phyloP scores from a whole-genome alignment of 1,139 yeast genomes.

The Geotrichum cucujoidarum region DNA sequence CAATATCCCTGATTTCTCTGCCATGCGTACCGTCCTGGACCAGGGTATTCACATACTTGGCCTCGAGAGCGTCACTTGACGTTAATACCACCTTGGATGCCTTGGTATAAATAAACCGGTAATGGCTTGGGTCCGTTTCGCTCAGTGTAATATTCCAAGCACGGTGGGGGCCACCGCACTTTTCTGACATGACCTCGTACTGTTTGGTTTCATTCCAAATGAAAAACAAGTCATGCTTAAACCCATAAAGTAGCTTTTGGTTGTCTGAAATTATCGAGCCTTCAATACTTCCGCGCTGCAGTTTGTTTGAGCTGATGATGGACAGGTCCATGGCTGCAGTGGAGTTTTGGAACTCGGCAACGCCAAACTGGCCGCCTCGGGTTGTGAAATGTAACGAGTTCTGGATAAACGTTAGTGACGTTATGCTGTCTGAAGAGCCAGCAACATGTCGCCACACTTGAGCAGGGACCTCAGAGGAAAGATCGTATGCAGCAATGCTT shows the following conservation, averaged over 20 bases:
- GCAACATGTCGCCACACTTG: constrained; percentile 44
- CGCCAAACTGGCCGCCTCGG: constrained; percentile 30
- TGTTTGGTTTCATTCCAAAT: constrained; percentile 80
- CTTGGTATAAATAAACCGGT: constrained; percentile 51
- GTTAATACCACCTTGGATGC: constrained; percentile 34
- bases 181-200: constrained; percentile 59
- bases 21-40: constrained; percentile 75
- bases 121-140: constrained; percentile 24
- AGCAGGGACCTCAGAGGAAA: constrained; percentile 28
- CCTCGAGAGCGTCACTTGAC: constrained; percentile 16
- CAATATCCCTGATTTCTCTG: constrained; percentile 53
- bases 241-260: constrained; percentile 67
- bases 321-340: constrained; percentile 26
- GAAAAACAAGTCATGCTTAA: constrained; percentile 72
- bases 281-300: constrained; percentile 74
- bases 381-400: constrained; percentile 28
- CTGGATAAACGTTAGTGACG: constrained; percentile 13
- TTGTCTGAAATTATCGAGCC: constrained; percentile 50
- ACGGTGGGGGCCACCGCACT: constrained; percentile 93
- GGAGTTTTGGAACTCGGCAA: constrained; percentile 3
- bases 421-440: constrained; percentile 18
- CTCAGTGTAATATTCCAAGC: constrained; percentile 56
- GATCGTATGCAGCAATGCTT: constrained; percentile 53
- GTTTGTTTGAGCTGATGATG: constrained; percentile 54
- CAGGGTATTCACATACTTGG: constrained; percentile 32